Evolutionary conservation across 108 stramenopile genomes (phyloP).

Genomic region (Cyclotella baltica): DNA sequence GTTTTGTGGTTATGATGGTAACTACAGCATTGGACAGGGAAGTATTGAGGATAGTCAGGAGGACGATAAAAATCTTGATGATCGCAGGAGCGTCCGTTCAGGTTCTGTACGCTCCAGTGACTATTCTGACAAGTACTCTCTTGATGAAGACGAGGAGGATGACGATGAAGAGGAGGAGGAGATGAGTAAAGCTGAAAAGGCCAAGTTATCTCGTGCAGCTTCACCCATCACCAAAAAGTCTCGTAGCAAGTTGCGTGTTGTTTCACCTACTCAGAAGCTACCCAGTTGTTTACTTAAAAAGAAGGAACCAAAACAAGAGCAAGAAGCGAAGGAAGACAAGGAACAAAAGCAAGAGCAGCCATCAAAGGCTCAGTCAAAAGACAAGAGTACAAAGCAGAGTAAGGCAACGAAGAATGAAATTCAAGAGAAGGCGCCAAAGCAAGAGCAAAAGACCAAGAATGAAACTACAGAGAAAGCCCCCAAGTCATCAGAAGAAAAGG

Average conservation of each 20-base stretch:
- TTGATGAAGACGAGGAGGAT: neutral
- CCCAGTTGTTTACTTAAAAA: slow-evolving; percentile 13
- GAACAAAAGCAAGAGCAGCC: neutral
- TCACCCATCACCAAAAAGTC: neutral
- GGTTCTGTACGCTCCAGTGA: neutral
- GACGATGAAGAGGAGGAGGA: slow-evolving; percentile 8
- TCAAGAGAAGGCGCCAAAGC: slow-evolving; percentile 2
- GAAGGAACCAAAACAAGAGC: neutral
- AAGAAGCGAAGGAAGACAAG: neutral
- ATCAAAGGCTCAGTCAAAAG: neutral
- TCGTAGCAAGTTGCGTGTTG: neutral
- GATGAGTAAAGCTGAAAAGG: neutral
- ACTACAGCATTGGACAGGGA: neutral
- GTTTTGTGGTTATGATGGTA: neutral
- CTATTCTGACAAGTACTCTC: neutral
- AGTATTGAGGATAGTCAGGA: slow-evolving; percentile 7
- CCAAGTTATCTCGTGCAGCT: neutral
- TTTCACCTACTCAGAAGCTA: neutral
- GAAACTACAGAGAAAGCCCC: neutral
- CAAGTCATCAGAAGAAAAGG: neutral
- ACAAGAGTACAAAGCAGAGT: too few species aligned
- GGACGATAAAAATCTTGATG: slow-evolving; percentile 2
- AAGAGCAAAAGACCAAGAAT: neutral
- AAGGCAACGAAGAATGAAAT: too few species aligned
- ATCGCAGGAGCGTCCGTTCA: neutral